Evolutionary conservation across 2,329 filamentous ascomycete genomes (phyloP).

Genomic region (Bipolaris cookei): DNA sequence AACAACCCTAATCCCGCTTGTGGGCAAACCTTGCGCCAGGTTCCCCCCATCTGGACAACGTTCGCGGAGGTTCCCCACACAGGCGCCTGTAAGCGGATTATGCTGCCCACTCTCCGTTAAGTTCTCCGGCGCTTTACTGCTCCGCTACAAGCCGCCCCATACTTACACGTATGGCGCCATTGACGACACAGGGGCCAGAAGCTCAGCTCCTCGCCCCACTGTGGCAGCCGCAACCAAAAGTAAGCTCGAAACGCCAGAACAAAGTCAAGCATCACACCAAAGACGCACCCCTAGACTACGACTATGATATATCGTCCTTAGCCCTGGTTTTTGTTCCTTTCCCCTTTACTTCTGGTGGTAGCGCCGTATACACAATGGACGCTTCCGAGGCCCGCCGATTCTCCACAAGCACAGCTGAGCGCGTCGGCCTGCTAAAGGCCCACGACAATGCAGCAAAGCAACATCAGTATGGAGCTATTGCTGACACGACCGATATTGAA

Average conservation of each 20-base stretch:
- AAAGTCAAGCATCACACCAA: constrained; percentile 1
- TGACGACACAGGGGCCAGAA: constrained; percentile 13
- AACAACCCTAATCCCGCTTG: neutral
- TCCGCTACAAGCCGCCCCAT: constrained; percentile 20
- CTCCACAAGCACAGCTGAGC: constrained; percentile 36
- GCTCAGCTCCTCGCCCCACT: constrained; percentile 21
- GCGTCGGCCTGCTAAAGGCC: constrained; percentile 33
- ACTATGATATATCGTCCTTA: constrained; percentile 34
- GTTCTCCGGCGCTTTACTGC: constrained; percentile 12
- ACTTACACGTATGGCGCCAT: constrained; percentile 20
- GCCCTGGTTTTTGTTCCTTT: constrained; percentile 31
- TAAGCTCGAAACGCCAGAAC: constrained; percentile 6
- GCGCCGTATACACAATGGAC: constrained; percentile 38
- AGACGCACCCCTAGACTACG: constrained; percentile 9
- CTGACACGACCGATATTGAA: constrained; percentile 37
- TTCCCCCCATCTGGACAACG: constrained; percentile 16
- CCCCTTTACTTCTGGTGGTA: constrained; percentile 30
- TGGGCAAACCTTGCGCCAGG: constrained; percentile 1
- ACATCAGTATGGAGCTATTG: constrained; percentile 37
- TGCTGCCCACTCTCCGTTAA: constrained; percentile 15
- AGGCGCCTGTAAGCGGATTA: constrained; percentile 6
- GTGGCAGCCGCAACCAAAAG: constrained; percentile 12
- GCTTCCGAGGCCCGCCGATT: constrained; percentile 41
- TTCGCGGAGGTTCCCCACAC: constrained; percentile 11
- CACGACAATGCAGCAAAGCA: constrained; percentile 28